Evolutionary conservation across 257 asterid species (phyloP).

Genomic region (Solanum pinnatisectum): DNA sequence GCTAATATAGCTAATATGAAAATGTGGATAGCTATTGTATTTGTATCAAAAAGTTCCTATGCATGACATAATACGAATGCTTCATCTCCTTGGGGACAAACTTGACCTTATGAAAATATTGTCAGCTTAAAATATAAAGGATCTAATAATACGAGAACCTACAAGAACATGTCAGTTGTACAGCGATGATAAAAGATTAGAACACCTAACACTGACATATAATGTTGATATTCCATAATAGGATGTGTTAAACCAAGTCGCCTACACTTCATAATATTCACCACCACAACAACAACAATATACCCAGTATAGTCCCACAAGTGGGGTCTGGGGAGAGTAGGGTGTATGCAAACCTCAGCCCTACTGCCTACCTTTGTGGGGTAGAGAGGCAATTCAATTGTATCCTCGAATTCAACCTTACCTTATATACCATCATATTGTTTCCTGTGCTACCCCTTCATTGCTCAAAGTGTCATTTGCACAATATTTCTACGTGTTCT

Average conservation of each 20-base stretch:
- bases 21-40: not conserved
- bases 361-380: not conserved
- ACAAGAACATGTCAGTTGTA: not conserved
- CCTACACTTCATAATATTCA: not conserved
- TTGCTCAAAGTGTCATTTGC: not conserved
- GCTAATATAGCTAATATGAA: not conserved
- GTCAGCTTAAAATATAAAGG: not conserved
- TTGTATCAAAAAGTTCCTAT: not conserved
- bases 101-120: not conserved
- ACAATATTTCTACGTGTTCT: not conserved
- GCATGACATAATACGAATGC: not conserved
- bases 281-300: not conserved
- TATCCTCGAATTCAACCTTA: not conserved
- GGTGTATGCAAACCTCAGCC: not conserved
- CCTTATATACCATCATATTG: not conserved
- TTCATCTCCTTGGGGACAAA: not conserved
- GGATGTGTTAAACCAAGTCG: not conserved
- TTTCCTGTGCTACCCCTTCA: not conserved
- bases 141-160: not conserved
- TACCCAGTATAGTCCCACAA: not conserved
- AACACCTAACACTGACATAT: not conserved
- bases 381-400: not conserved
- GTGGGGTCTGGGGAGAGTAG: not conserved
- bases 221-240: not conserved
- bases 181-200: not conserved